Percentiles rank a stretch among this genome's conserved stretches.
phyloP scores from a whole-genome alignment of 2,329 filamentous ascomycete species.

The Hymenotorrendiella dingleyae region DNA sequence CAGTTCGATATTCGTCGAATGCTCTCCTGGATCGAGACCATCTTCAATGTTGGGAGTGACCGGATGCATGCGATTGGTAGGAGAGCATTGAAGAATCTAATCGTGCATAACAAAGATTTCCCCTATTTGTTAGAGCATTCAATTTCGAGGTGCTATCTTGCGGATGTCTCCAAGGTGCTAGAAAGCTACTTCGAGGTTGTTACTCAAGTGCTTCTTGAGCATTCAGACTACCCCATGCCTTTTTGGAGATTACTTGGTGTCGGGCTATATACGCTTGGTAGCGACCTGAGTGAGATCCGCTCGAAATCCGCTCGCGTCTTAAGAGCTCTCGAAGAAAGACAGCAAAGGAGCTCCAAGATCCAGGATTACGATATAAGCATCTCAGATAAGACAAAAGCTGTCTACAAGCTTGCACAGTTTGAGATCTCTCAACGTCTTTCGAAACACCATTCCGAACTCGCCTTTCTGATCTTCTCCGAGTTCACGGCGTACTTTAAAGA shows the following conservation, averaged over 20 bases:
- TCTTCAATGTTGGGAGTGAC: constrained; percentile 88
- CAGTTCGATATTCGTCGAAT: constrained; percentile 91
- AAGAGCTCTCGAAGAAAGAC: constrained; percentile 73
- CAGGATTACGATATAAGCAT: constrained; percentile 98
- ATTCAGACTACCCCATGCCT: constrained; percentile 73
- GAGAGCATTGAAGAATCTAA: constrained; percentile 80
- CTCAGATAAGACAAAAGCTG: constrained; percentile 94
- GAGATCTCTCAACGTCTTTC: constrained; percentile 89
- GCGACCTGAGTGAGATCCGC: constrained; percentile 81
- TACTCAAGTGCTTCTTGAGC: constrained; percentile 76
- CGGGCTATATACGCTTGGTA: constrained; percentile 86
- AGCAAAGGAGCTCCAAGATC: constrained; percentile 80
- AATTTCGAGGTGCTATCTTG: constrained; percentile 83
- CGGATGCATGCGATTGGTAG: constrained; percentile 86
- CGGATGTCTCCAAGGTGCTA: constrained; percentile 73
- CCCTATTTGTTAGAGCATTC: constrained; percentile 82
- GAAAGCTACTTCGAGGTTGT: constrained; percentile 96
- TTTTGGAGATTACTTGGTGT: constrained; percentile 90
- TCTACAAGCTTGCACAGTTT: constrained; percentile 96
- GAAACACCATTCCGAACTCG: constrained; percentile 80
- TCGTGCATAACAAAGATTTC: constrained; percentile 84
- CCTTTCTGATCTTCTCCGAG: constrained; percentile 92
- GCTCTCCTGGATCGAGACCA: constrained; percentile 91
- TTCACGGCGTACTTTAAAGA: constrained; percentile 92
- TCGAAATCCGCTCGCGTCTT: constrained; percentile 82